Base-by-base conservation (phyloP, 441 rosid genomes). In the Eutrema salsugineum region DNA sequence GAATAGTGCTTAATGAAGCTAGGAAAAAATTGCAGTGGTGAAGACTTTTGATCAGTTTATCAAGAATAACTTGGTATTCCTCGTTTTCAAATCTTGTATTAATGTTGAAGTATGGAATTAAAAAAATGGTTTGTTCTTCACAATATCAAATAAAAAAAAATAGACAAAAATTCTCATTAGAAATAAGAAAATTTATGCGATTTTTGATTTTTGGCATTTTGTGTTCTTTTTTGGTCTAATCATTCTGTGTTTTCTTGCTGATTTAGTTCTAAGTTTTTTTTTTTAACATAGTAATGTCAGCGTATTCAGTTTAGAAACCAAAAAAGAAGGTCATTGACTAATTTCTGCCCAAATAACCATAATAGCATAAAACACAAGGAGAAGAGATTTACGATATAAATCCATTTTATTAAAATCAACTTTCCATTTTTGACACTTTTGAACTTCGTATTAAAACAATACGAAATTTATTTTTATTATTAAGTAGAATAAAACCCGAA, bases 381-480 rank as follows among this genome's bases (percentile, higher is more conserved):
- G n/a, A 19, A 28, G 6, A 39, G 5, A 39, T 20, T 24, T 24
- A 14, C 15, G 1, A 48, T 40, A 22, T 6, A 66, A 50, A 59
- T 19, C 55, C 56, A 40, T 59, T 5, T 74, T 74, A 49, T 32
- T 65, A 38, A n/a, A 60, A 24, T 51, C 17, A 60, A 51, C 4
- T 59, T 67, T 67, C 22, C 63, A 50, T 33, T 57, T 35, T 38
- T 2, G 7, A 67, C 24, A 67, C 7, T 33, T 59, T n/a, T 44
- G 27, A 16, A 67, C 68, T 66, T 39, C 9, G 59, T 67, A 44
- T 51, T 43, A 17, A 1, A 30, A 60, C 60, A 42, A 57, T 8
- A 40, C 32, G 51, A 72, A 40, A 40, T 9, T 15, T 7, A 19
- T 11, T 2, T 17, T 46, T 72, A 72, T 46, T 11, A 16, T 49